These are phyloP conservation scores for Vigna mungo DNA, from an alignment of 306 rosid genomes.

Conservation along the genomic window DNA sequence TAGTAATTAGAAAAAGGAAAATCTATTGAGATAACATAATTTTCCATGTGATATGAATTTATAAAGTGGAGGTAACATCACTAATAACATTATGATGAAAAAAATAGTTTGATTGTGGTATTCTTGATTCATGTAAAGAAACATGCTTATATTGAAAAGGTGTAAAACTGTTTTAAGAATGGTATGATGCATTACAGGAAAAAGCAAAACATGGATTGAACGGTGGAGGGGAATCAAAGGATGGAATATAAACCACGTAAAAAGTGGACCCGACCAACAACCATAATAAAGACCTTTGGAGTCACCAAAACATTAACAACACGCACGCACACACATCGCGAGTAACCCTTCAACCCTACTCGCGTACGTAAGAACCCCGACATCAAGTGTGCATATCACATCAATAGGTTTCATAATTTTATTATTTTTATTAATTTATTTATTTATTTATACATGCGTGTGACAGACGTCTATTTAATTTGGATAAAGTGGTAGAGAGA, in stretches of 20 bases:
- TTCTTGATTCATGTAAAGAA: neutral
- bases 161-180: conserved; percentile 1
- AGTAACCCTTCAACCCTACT: conserved; percentile 9
- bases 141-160: neutral
- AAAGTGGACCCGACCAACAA: conserved; percentile 32
- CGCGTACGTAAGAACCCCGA: conserved; percentile 37
- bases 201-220: neutral
- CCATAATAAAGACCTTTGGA: conserved; percentile 27
- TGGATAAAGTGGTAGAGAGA: conserved; percentile 45
- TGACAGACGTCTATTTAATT: conserved; percentile 61
- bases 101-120: neutral
- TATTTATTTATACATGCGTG: conserved; percentile 53
- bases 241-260: conserved; percentile 20
- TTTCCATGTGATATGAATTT: no score
- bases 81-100: no score
- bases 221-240: conserved; percentile 2
- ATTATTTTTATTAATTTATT: neutral
- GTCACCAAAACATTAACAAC: conserved; percentile 12
- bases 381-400: conserved; percentile 26
- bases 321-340: conserved; percentile 32
- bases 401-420: conserved; percentile 18
- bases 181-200: conserved; percentile 8
- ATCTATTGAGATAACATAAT: no score
- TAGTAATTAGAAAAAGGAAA: no score
- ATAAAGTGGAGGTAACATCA: no score